Evolutionary conservation across 1,284 basidiomycete genomes (phyloP).

Genomic region (Cronartium quercuum): DNA sequence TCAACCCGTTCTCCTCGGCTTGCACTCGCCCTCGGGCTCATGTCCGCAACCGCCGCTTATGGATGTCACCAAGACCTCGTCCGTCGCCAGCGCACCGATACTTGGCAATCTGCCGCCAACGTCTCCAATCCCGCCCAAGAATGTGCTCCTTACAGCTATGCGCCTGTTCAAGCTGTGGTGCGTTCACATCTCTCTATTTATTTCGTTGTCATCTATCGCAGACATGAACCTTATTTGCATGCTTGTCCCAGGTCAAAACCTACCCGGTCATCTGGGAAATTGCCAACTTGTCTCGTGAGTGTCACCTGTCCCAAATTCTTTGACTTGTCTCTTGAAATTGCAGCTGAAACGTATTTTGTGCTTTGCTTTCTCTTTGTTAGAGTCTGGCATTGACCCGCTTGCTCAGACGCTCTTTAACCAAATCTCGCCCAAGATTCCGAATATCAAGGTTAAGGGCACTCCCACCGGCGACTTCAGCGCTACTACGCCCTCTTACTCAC

Average conservation of each 20-base stretch:
- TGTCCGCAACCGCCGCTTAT: conserved; percentile 1
- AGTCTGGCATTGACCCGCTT: conserved; percentile 32
- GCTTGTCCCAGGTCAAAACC: conserved; percentile 7
- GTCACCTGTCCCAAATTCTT: not conserved
- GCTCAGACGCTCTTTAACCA: conserved; percentile 15
- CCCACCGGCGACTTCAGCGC: conserved; percentile 46
- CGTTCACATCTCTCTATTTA: not conserved
- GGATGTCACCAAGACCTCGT: conserved; percentile 16
- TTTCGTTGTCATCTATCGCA: not conserved
- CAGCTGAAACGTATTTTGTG: not conserved
- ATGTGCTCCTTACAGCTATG: conserved; percentile 30
- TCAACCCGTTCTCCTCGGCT: not conserved
- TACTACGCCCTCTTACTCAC: conserved; percentile 44
- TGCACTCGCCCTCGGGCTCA: not conserved
- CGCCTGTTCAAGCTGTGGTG: conserved; percentile 25
- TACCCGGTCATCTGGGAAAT: conserved; percentile 36
- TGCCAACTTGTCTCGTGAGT: conserved; percentile 34
- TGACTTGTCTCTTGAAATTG: not conserved
- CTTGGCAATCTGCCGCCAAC: conserved; percentile 15
- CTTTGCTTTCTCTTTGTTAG: not conserved
- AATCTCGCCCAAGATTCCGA: conserved; percentile 40
- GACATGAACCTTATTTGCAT: not conserved
- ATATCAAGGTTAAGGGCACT: conserved; percentile 49
- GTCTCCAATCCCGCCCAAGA: not conserved
- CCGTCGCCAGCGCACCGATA: conserved; percentile 17